Conservation (phyloP, 331 rosid genomes). For the Malus hybrid region DNA sequence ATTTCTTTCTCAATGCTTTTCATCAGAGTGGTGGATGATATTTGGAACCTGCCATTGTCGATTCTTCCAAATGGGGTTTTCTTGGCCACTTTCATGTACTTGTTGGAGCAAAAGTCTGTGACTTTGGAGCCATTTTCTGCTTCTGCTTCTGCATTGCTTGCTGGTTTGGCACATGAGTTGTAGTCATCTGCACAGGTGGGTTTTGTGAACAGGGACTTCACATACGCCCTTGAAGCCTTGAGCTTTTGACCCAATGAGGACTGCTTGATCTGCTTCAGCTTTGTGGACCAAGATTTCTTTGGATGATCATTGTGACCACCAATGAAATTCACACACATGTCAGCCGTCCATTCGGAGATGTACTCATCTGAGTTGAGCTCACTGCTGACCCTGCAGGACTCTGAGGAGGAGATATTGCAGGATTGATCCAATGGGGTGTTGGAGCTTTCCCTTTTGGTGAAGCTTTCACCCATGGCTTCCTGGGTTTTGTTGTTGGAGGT, state of each 20-base stretch:
- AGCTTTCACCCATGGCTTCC: constrained; percentile 28
- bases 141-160: constrained; percentile 29
- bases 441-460: constrained; percentile 4
- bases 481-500: constrained; percentile 27
- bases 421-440: constrained; percentile 38
- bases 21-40: constrained; percentile 28
- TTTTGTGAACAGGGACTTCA: constrained; percentile 61
- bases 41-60: constrained; percentile 28
- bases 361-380: constrained; percentile 59
- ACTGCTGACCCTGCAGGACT: constrained; percentile 61
- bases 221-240: constrained; percentile 59
- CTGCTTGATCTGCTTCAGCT: constrained; percentile 61
- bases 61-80: constrained; percentile 37
- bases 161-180: constrained; percentile 30
- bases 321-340: constrained; percentile 21
- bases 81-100: constrained; percentile 29
- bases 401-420: constrained; percentile 49
- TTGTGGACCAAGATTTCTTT: constrained; percentile 58
- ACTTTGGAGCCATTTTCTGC: constrained; percentile 18
- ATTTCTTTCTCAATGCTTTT: constrained; percentile 44
- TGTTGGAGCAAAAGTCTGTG: constrained; percentile 25
- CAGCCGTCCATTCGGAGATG: constrained; percentile 36
- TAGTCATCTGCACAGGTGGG: constrained; percentile 47
- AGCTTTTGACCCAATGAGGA: constrained; percentile 43
- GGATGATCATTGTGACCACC: constrained; percentile 17